Evolutionary conservation across 225 moss, liverwort and hornwort genomes (phyloP), one percentile per base, ranked within the genome.

Genomic region (Sphagnum tenellum): DNA sequence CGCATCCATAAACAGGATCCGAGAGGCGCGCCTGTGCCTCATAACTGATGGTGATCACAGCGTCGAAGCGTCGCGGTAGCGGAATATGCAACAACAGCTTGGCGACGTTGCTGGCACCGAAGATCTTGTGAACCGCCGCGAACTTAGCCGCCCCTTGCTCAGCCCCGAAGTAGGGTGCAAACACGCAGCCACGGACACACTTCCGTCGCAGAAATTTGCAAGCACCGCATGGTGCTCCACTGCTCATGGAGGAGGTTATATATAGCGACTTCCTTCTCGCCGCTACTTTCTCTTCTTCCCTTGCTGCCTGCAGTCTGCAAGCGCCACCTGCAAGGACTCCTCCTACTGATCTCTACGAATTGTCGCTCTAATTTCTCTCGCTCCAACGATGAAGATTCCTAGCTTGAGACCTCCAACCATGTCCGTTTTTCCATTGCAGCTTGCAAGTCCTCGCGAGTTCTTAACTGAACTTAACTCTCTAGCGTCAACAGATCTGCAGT

Each of bases 101-200:
- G 57, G 92, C 92, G 48, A 96, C 96, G 76, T 96, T 96, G 78
- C 96, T 96, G 66, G 96, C 96, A 9, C 96, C 96, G 71, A 96
- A 96, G 49, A 96, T 88, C 78, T 96, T 96, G 70, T 96, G 96
- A 63, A 96, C 96, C 44, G 96, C 92, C 48, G 96, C 96, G 56
- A 96, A 96, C 69, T 88, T 82, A 47, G 96, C 90, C 8, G 92
- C 96, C 4, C 96, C 96, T 72, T 96, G 96, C 81, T 96, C 96
- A 7, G 96, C 92, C 44, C 96, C 74, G 69, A 96, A 96, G 77
- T 96, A 90, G 1, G 96, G 96, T 10, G 96, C 92, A 59, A 96
- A 96, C 60, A 96, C 90, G 64, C 96, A 96, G 7, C 92, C 92
- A 1, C 92, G 79, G 50, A 96, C 96, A 55, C 96, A 96, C 81